Base-by-base conservation (phyloP, 371 early-diverging fungal genomes). In the Haplosporangium sp. region DNA sequence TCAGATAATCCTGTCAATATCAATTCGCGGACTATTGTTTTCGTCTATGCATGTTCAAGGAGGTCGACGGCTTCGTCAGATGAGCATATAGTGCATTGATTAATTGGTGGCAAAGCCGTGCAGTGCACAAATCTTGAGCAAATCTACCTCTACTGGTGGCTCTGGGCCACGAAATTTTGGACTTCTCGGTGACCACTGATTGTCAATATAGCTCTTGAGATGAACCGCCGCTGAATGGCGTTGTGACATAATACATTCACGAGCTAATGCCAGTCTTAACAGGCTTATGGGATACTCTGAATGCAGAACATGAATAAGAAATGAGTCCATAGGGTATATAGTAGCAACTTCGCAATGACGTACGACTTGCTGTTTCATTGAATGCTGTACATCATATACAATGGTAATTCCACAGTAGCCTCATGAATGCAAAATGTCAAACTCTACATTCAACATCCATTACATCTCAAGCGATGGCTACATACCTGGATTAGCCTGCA, bases 141-240 rank as follows among this genome's bases (percentile, higher is more conserved):
- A 2, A 10, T 8, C 50, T 69, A 69, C 72, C 65, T 82, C 67
- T 55, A 59, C 72, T 37, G 72, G 71, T 20, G 72, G 76, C 42
- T 81, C 80, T 29, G 72, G 69, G 5, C 71, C 91, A 50, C 77
- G 60, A 62, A 91, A 92, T 29, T 84, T 86, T 20, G 88, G 86
- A 18, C 83, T 77, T 56, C 86, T 85, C 16, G 84, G 51, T 11
- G 93, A 89, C 96, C 96, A 96, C 81, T 93, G 91, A 6, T 85
- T 86, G 63, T 89, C 89, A 16, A 95, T 83, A 72, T 92, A 95
- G 6, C 87, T 86, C 74, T 92, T 94, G 36, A 96, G 81, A 43
- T 91, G 84, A 16, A 95, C 75, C 16, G 94, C 91, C 16, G 96
- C 94, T 37, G 90, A 86, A 83, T 77, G 96, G 64, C 95, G 90